Evolutionary conservation across 75 land plant genomes (phyloP).

Genomic region (Ceratopteris richardii): DNA sequence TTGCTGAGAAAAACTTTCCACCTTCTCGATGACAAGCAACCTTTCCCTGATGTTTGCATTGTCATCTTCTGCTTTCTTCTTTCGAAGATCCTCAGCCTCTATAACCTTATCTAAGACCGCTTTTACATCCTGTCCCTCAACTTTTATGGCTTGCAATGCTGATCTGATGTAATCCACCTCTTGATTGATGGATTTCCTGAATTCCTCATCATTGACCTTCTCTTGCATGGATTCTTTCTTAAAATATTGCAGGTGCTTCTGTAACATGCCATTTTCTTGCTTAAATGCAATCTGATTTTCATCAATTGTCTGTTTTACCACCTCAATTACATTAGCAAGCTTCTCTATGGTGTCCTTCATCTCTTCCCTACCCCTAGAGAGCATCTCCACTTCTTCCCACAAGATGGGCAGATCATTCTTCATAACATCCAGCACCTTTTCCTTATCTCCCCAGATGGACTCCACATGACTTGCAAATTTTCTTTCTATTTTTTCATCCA

Average conservation of each 20-base stretch:
- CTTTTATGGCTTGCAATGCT: neutral
- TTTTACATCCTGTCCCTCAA: conserved; percentile 7
- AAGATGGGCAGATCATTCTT: conserved; percentile 21
- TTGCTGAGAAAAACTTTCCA: conserved; percentile 23
- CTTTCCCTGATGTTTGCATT: conserved; percentile 12
- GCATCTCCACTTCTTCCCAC: conserved; percentile 24
- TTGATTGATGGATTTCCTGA: conserved; percentile 2
- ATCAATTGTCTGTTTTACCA: conserved; percentile 3
- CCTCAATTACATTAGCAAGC: conserved; percentile 8
- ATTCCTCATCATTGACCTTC: conserved; percentile 8
- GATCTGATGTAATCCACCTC: conserved; percentile 9
- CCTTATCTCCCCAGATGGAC: conserved; percentile 1
- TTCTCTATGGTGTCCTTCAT: conserved; percentile 6
- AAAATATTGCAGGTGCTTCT: conserved; percentile 22
- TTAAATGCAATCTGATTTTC: conserved; percentile 17
- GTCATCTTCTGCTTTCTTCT: conserved; percentile 1
- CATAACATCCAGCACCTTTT: conserved; percentile 15
- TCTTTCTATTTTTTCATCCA: conserved; percentile 18
- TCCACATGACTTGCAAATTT: neutral
- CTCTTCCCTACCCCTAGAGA: conserved; percentile 15
- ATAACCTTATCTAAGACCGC: conserved; percentile 11
- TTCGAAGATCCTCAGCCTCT: conserved; percentile 10
- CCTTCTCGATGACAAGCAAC: conserved; percentile 22
- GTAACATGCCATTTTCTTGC: conserved; percentile 21
- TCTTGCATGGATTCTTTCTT: conserved; percentile 25